A percentile compares a stretch with the other conserved stretches of the same genome.
Conservation (phyloP, 1,139 yeast genomes). For the Candida sp. region DNA sequence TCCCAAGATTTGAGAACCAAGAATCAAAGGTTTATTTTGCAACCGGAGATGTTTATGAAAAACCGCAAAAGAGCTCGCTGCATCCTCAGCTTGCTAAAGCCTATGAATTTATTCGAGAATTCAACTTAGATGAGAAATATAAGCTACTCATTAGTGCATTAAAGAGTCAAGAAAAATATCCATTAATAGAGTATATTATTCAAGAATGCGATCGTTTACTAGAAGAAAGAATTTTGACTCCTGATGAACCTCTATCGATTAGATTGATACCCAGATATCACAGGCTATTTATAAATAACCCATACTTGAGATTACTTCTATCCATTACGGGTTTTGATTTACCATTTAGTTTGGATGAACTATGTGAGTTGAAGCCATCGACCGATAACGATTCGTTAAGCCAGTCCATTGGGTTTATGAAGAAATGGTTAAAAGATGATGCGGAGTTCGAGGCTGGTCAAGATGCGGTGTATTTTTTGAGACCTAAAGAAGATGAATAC, state of each 20-base stretch:
- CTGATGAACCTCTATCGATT: slow-evolving; percentile 10
- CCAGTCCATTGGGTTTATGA: slow-evolving; percentile 21
- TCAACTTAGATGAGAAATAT: slow-evolving; percentile 32
- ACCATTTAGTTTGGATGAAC: slow-evolving; percentile 33
- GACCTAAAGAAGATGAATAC: slow-evolving; percentile 18
- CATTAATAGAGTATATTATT: slow-evolving; percentile 41
- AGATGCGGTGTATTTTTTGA: slow-evolving; percentile 33
- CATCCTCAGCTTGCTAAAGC: slow-evolving; percentile 29
- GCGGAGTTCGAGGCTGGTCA: slow-evolving; percentile 39
- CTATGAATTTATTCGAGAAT: slow-evolving; percentile 36
- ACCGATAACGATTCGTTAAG: slow-evolving; percentile 16
- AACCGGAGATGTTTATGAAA: slow-evolving; percentile 47
- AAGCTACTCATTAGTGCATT: slow-evolving; percentile 50
- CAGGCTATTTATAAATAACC: slow-evolving; percentile 32
- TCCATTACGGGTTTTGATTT: slow-evolving; percentile 32
- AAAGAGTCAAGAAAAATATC: slow-evolving; percentile 40
- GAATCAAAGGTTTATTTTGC: slow-evolving; percentile 35
- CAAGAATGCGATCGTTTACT: slow-evolving; percentile 32
- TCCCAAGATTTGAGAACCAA: slow-evolving; percentile 54
- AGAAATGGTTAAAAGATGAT: slow-evolving; percentile 33
- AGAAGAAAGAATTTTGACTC: slow-evolving; percentile 16
- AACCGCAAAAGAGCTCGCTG: slow-evolving; percentile 13
- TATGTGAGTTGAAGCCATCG: slow-evolving; percentile 22
- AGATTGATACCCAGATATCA: slow-evolving; percentile 15
- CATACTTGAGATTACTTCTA: slow-evolving; percentile 32